Evolutionary conservation across 2,329 filamentous ascomycete genomes (phyloP), one percentile per base, ranked within the genome.

Genomic region (Xylariaceae sp.): DNA sequence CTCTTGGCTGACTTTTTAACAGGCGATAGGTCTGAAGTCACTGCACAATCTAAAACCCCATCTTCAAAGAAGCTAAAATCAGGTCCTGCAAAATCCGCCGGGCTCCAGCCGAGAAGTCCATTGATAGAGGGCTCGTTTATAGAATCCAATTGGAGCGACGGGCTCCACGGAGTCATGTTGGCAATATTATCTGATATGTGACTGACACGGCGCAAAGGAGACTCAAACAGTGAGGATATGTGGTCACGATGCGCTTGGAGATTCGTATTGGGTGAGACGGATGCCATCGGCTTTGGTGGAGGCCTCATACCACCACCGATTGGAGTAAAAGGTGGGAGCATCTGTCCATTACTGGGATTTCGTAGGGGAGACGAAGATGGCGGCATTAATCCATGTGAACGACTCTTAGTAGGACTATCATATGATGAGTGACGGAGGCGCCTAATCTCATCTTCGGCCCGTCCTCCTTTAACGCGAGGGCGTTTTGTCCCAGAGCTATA

Each of bases 391-490:
- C 73, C 77, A 56, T 79, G 77, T 10, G 82, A 80, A 35, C 85
- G 81, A 63, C 76, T 74, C 74, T 91, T 92, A 43, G 85, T 89
- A 4, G 94, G 94, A 67, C 92, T 97, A 66, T 96, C 92, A 65
- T 92, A 93, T 2, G 92, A 96, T 1, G 93, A 97, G 58, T 89
- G 90, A 61, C 94, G 88, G 48, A 97, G 87, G 33, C 93, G 90
- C 39, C 89, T 90, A 77, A 99, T 97, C 72, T 97, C 94, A 65
- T 95, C 92, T 72, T 97, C 94, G 13, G 94, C 94, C 57, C 93
- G 88, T 24, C 93, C 93, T 55, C 91, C 88, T 76, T 93, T 95
- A 64, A 92, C 87, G 50, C 85, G 83, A 43, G 88, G 88, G n/a
- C 87, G 86, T 63, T 92, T 89, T 46, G 86, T 82, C 65, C 95